Evolutionary conservation across 1,284 basidiomycete genomes (phyloP), one percentile per base, ranked within the genome.

Genomic region (Ceratobasidium sp.): DNA sequence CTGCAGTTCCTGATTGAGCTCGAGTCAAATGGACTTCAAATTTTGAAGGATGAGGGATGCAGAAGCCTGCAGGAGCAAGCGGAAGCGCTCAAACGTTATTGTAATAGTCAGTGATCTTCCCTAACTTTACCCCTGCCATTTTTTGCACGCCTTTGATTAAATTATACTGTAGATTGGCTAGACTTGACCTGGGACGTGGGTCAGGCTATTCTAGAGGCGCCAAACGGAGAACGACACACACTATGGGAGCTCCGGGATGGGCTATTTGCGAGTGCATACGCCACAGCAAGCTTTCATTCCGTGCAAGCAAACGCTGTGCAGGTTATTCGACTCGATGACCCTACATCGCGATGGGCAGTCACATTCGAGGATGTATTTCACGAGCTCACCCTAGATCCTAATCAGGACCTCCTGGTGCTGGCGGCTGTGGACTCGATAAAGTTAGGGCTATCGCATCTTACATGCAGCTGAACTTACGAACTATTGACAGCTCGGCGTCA

Each of bases 281-380:
- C n/a, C 23, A 48, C 3, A 12, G 16, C 33, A n/a, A 55, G 27
- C 3, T 48, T 6, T 35, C 35, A 14, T 12, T 23, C 52, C 7
- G 6, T 46, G n/a, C 35, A 59, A 14, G 69, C 55, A 23, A 33
- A 60, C 33, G 23, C 55, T n/a, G n/a, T 71, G 10, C 54, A 71
- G 18, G n/a, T 71, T n/a, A 59, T 71, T 59, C 23, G 38, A 2
- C 38, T 71, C 1, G 69, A 71, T 57, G 38, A 54, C 23, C 69
- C 69, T 1, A 23, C 41, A 23, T 27, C 33, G 4, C 35, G 44
- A 23, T 71, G 69, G 69, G 27, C 18, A 20, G 8, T 71, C 41
- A 38, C n/a, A 2, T 57, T 59, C 20, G 69, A 44, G 8, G 23
- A 20, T 2, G 30, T 18, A 3, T 71, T 71, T 18, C 54, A 48